These are phyloP conservation scores for Annulohypoxylon maeteangense DNA, from an alignment of 495 filamentous ascomycete species.

Conservation along the genomic window DNA sequence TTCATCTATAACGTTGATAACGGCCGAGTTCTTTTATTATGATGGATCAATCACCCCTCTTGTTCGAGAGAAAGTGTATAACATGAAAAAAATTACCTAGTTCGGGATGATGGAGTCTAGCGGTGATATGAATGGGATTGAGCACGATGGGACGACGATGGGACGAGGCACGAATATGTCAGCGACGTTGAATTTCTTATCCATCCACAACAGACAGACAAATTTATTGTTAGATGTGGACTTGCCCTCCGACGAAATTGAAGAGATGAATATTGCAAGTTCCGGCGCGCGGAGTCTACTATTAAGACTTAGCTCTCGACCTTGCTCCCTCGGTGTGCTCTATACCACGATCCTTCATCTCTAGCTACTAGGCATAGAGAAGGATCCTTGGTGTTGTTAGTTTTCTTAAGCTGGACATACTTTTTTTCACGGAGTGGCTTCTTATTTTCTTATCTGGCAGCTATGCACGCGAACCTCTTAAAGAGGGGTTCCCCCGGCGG, in stretches of 20 bases:
- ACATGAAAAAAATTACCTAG: conserved; percentile 29
- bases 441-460: background rate
- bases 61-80: conserved; percentile 36
- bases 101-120: conserved; percentile 28
- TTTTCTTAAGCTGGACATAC: conserved; percentile 5
- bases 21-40: conserved; percentile 21
- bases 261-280: conserved; percentile 20
- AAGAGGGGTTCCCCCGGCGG: conserved; percentile 15
- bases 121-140: conserved; percentile 16
- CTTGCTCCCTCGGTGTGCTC: background rate
- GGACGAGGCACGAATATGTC: conserved; percentile 36
- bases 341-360: background rate
- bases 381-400: background rate
- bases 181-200: conserved; percentile 20
- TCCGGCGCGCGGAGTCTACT: background rate
- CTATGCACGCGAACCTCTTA: conserved; percentile 24
- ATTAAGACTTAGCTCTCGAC: background rate
- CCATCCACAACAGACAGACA: background rate
- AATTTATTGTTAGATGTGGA: conserved; percentile 4
- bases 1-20: background rate
- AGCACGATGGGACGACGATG: conserved; percentile 37
- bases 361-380: background rate
- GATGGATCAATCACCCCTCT: conserved; percentile 39
- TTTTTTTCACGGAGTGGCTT: conserved; percentile 7
- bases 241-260: conserved; percentile 20